A percentile compares a stretch with the other conserved stretches of the same genome.
Conservation (phyloP, 257 asterid species). For the Striga asiatica region DNA sequence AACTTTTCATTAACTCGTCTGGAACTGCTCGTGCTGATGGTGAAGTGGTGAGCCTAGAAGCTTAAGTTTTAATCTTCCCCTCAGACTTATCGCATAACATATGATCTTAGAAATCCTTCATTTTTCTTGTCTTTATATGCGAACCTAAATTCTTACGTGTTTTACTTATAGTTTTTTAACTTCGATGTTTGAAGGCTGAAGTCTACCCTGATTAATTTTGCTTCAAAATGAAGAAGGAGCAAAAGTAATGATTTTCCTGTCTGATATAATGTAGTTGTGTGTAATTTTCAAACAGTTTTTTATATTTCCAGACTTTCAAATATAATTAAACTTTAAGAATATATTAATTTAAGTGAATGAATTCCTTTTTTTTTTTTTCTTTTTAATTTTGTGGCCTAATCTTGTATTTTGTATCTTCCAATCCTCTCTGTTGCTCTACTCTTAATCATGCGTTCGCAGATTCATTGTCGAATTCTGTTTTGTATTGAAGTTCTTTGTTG, state of each 20-base stretch:
- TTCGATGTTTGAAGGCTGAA: neutral
- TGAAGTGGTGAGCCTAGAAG: constrained; percentile 55
- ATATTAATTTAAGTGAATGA: neutral
- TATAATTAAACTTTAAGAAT: neutral
- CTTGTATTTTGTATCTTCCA: neutral
- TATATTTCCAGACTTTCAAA: neutral
- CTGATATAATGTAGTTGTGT: neutral
- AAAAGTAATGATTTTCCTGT: neutral
- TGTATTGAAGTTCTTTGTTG: neutral
- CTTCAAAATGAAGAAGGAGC: neutral
- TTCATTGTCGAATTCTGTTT: neutral
- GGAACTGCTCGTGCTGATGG: constrained; percentile 97
- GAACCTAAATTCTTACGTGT: neutral
- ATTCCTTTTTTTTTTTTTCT: neutral
- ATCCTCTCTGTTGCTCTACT: neutral
- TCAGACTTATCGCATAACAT: constrained; percentile 5
- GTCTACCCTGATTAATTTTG: constrained; percentile 2
- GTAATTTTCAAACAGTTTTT: neutral
- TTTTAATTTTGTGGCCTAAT: constrained; percentile 6
- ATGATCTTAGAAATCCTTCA: neutral
- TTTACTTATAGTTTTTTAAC: neutral
- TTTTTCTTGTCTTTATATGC: neutral
- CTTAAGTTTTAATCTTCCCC: neutral
- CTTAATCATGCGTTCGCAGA: neutral
- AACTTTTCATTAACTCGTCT: constrained; percentile 82